Conservation (phyloP, 2,329 filamentous ascomycete species). For the Aureobasidium sp. region DNA sequence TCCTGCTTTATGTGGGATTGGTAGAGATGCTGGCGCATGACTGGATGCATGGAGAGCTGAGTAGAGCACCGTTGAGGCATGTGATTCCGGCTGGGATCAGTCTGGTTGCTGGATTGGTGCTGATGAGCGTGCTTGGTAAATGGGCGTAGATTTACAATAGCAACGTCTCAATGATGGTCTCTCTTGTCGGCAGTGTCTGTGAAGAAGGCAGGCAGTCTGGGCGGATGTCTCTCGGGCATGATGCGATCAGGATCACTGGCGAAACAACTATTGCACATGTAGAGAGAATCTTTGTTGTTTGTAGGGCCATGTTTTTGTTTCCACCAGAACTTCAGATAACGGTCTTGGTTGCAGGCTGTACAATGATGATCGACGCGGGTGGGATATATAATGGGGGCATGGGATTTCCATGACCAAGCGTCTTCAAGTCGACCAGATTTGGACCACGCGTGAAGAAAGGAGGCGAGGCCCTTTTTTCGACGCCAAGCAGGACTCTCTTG, state of each 20-base stretch:
- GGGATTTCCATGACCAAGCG: not conserved
- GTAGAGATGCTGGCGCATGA: constrained; percentile 75
- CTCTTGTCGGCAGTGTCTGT: not conserved
- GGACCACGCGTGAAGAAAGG: no score
- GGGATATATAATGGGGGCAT: not conserved
- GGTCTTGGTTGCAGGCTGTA: not conserved
- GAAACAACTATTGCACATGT: not conserved
- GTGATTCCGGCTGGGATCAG: constrained; percentile 40
- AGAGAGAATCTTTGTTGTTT: not conserved
- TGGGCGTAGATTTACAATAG: constrained; percentile 51
- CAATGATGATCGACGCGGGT: not conserved
- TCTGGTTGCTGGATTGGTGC: constrained; percentile 54
- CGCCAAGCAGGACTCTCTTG: not conserved
- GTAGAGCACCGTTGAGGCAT: constrained; percentile 44
- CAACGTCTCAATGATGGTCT: not conserved
- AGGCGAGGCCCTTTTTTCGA: not conserved
- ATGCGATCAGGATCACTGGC: not conserved
- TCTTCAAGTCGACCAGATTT: not conserved
- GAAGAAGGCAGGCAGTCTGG: not conserved
- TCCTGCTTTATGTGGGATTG: constrained; percentile 71
- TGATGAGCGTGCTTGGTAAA: constrained; percentile 69
- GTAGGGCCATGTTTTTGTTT: not conserved
- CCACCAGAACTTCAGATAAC: not conserved
- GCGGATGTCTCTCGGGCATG: not conserved
- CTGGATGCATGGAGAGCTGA: constrained; percentile 52